Base-by-base conservation (phyloP, 148 eudicot genomes). In the Camellia sinensis region DNA sequence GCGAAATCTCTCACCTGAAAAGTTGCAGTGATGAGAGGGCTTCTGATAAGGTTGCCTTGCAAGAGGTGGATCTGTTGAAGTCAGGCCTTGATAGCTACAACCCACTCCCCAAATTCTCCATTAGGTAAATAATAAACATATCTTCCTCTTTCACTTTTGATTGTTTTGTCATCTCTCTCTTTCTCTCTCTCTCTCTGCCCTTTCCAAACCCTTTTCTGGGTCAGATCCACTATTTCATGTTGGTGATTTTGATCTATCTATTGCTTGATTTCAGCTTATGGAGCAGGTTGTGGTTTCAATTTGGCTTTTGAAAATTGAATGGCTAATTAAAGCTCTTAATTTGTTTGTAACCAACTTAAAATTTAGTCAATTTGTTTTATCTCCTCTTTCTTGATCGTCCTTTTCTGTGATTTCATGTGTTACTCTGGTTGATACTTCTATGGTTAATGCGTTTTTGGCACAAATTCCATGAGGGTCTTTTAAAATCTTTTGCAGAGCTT, bases 71-170 rank as follows among this genome's bases (percentile, higher is more conserved):
- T 89, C 89, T 89, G 87, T 78, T 68, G 7, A 82, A 81, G 46
- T 75, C 85, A 50, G 79, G 74, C 76, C 84, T 78, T 80, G 87
- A 79, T 79, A 80, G 75, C 79, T 67, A 71, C 71, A 71, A 84
- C 82, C 81, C 80, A 79, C 79, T 70, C 53, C 83, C 89, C 76
- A 85, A 85, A 7, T 90, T 90, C 86, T 87, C 93, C 75, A 90
- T 90, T 71, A 90, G 93, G 93, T 90, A 90, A 78, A 66, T 46
- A 44, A 60, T 78, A 44, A n/a, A n/a, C 13, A 63, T 67, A 14
- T 53, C 78, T 66, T 15, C 73, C 78, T 56, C 52, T 63, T 72
- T 73, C 10, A 40, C 62, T 68, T 72, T 64, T 56, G 67, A 41
- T 84, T 70, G 67, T 78, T 82, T 52, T 71, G 78, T 48, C 65